phyloP scores from a whole-genome alignment of 2,329 filamentous ascomycete genomes.

The Plenodomus tracheiphilus region DNA sequence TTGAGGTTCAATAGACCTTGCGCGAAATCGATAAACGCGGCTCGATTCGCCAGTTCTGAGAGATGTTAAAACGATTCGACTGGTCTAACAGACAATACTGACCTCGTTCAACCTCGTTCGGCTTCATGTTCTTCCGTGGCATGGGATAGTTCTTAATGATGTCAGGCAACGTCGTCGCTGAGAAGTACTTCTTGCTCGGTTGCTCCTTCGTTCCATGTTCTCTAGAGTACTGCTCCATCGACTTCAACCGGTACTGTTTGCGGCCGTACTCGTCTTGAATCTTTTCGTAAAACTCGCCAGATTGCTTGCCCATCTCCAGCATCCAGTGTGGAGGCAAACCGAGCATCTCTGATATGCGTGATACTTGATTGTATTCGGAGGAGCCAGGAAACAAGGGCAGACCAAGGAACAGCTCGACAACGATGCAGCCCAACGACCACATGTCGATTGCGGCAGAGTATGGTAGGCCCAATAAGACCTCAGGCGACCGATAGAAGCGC shows the following conservation, averaged over 20 bases:
- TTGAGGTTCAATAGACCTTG: conserved; percentile 92
- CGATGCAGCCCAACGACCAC: conserved; percentile 98
- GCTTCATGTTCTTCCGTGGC: conserved; percentile 99
- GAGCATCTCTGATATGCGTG: conserved; percentile 96
- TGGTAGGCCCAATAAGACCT: conserved; percentile 90
- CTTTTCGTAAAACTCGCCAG: conserved; percentile 97
- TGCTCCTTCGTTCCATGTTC: conserved; percentile 97
- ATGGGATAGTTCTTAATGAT: conserved; percentile 98
- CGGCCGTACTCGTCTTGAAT: conserved; percentile 87
- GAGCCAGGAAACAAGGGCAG: conserved; percentile 94
- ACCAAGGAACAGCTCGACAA: conserved; percentile 94
- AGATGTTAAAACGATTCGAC: conserved; percentile 10
- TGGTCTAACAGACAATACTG: conserved; percentile 34
- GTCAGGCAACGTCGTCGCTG: conserved; percentile 88
- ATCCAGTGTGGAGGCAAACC: conserved; percentile 97
- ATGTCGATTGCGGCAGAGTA: conserved; percentile 99
- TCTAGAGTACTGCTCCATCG: conserved; percentile 95
- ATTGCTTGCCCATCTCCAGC: conserved; percentile 98
- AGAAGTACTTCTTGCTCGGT: conserved; percentile 99
- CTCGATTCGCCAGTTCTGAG: conserved; percentile 95
- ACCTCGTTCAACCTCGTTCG: conserved; percentile 94
- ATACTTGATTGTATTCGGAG: conserved; percentile 98
- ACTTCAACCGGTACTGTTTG: conserved; percentile 88
- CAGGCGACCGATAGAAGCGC: conserved; percentile 94
- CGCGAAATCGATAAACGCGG: conserved; percentile 98